Conservation (phyloP, 805 yeast species). For the Isabelozyma rhagii region DNA sequence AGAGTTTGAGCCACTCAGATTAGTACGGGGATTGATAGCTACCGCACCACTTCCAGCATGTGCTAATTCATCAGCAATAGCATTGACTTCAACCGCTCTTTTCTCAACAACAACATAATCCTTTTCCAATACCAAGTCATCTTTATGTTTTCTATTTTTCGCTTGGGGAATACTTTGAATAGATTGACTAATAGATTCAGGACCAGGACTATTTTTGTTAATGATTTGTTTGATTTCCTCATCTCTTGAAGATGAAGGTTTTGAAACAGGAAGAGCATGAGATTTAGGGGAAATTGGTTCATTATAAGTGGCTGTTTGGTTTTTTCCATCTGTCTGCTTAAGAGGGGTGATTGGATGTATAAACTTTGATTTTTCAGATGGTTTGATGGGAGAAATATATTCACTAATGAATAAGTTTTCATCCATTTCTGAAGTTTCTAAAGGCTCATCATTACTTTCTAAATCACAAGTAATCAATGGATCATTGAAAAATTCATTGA, state of each 20-base stretch:
- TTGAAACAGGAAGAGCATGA: neutral
- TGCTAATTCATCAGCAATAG: slow-evolving; percentile 89
- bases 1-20: slow-evolving; percentile 21
- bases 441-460: slow-evolving; percentile 51
- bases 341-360: slow-evolving; percentile 11
- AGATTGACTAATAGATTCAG: slow-evolving; percentile 25
- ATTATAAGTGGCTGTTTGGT: slow-evolving; percentile 1
- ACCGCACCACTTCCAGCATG: slow-evolving; percentile 52
- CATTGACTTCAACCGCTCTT: slow-evolving; percentile 91
- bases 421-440: slow-evolving; percentile 65
- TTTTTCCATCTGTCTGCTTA: neutral
- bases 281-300: neutral
- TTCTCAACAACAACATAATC: slow-evolving; percentile 96
- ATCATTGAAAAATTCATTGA: slow-evolving; percentile 80
- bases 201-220: slow-evolving; percentile 42
- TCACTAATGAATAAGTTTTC: slow-evolving; percentile 85
- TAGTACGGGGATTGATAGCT: slow-evolving; percentile 38
- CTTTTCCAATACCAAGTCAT: slow-evolving; percentile 60
- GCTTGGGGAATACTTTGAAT: slow-evolving; percentile 5
- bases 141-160: slow-evolving; percentile 15
- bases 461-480: slow-evolving; percentile 59
- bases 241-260: slow-evolving; percentile 19
- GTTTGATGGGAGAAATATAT: slow-evolving; percentile 50
- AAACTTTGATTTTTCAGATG: slow-evolving; percentile 15
- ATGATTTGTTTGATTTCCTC: slow-evolving; percentile 46